A percentile compares a stretch with the other conserved stretches of the same genome.
Evolutionary conservation across 129 eudicot species (phyloP).

Genomic region (Scalesia atractyloides): DNA sequence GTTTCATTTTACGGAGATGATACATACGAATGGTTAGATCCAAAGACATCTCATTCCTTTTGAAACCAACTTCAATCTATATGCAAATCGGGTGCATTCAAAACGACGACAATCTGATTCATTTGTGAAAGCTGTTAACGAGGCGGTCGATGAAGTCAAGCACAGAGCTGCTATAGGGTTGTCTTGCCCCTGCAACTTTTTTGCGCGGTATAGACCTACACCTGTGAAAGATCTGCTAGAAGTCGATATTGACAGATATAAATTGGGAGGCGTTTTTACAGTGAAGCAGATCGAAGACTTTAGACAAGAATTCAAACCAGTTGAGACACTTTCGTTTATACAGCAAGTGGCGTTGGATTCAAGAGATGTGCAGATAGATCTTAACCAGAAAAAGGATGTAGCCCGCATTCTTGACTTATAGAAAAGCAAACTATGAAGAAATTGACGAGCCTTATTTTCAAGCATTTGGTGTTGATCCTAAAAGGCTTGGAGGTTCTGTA

Average conservation of each 20-base stretch:
- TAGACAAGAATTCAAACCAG: conserved; percentile 30
- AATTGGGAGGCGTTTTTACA: conserved; percentile 27
- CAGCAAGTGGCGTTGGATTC: conserved; percentile 29
- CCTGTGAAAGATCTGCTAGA: conserved; percentile 23
- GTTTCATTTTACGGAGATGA: conserved; percentile 44
- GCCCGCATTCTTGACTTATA: conserved; percentile 30
- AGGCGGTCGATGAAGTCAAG: conserved; percentile 26
- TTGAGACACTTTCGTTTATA: conserved; percentile 28
- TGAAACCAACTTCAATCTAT: conserved; percentile 20
- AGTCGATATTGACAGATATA: conserved; percentile 33
- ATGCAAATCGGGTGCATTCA: neutral
- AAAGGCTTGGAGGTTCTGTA: neutral
- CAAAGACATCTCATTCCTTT: conserved; percentile 29
- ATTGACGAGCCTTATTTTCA: conserved; percentile 34
- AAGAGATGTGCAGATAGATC: conserved; percentile 1
- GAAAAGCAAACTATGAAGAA: conserved; percentile 31
- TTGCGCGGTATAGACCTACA: conserved; percentile 17
- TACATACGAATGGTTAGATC: conserved; percentile 36
- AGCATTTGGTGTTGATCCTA: conserved; percentile 29
- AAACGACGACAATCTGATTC: neutral
- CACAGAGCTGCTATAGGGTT: conserved; percentile 37
- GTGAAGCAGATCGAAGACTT: conserved; percentile 28
- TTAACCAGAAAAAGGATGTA: conserved; percentile 7
- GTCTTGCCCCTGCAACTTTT: conserved; percentile 34
- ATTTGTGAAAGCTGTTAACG: conserved; percentile 33